phyloP scores from a whole-genome alignment of 2,329 filamentous ascomycete species.

The Botryotinia convoluta region DNA sequence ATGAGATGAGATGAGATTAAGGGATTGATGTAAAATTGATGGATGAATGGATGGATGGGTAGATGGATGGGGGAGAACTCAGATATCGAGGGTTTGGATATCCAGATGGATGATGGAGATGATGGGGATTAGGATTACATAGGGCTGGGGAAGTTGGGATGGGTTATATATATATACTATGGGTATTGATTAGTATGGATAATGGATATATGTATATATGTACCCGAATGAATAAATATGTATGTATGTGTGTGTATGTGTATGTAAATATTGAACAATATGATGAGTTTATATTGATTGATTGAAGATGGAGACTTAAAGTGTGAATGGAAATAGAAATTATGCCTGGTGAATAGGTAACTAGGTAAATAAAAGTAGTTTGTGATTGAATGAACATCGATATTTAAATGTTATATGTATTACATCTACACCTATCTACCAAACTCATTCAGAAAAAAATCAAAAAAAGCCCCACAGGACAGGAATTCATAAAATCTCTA shows the following conservation, averaged over 20 bases:
- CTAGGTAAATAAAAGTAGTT: too few relatives aligned
- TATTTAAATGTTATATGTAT: too few relatives aligned
- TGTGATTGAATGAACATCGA: too few relatives aligned
- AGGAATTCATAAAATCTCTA: too few relatives aligned
- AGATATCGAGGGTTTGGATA: background rate
- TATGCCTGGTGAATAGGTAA: too few relatives aligned
- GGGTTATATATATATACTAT: background rate
- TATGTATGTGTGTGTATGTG: background rate
- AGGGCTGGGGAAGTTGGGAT: background rate
- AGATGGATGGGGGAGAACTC: background rate
- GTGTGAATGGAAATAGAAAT: background rate
- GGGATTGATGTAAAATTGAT: background rate
- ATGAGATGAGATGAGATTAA: background rate
- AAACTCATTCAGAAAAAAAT: too few relatives aligned
- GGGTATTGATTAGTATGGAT: background rate
- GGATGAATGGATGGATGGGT: too few relatives aligned
- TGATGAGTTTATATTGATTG: background rate
- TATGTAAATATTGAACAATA: background rate
- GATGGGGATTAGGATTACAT: background rate
- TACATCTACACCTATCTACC: too few relatives aligned
- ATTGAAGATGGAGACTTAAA: too few relatives aligned
- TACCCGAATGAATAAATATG: background rate
- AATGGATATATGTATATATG: background rate
- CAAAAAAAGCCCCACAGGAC: too few relatives aligned
- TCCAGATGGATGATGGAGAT: background rate